Evolutionary conservation across 352 stramenopile species (phyloP), one percentile per base, ranked within the genome.

Genomic region (Nothophytophthora sp.): DNA sequence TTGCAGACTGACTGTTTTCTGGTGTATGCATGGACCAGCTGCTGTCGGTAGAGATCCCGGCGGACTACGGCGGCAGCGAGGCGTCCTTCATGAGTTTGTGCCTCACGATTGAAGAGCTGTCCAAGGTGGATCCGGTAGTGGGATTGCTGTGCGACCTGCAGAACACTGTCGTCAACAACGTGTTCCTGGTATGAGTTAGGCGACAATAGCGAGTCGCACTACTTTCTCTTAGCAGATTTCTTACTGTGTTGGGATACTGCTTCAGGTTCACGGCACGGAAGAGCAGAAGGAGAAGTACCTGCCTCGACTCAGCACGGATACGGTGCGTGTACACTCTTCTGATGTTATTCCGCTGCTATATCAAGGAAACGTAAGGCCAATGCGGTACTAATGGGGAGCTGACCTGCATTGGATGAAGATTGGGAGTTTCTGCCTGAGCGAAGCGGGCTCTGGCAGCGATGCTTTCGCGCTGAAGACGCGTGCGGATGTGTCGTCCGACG

Each of bases 91-190:
- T 98, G 67, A 94, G 81, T 22, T 76, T 97, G 18, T 97, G 90
- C 50, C 78, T 99, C 34, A 96, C 93, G 10, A 97, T 99, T 28
- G 96, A 99, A 72, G 96, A 99, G 79, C 70, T 99, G 18, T 97
- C 92, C 7, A 91, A 96, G 53, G 86, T 99, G 13, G 97, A 99
- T 61, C 94, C 96, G 4, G 90, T 91, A 2, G 90, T 99, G 2
- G 89, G 88, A 7, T 86, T 99, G 29, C 73, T 98, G 18, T 96
- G 96, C 10, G 96, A 99, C 47, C 88, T 99, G 51, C 96, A 99
- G 62, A 96, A 96, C 60, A 96, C 85, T 0, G 81, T 96, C 50
- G 83, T 97, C 18, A 99, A 98, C 73, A 99, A 99, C 69, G 92
- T 98, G 18, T 94, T 99, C 48, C 13, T 93, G 58, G 80, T 94